Conservation (phyloP, 176 grass and related monocot species). For the Musa itinerans region DNA sequence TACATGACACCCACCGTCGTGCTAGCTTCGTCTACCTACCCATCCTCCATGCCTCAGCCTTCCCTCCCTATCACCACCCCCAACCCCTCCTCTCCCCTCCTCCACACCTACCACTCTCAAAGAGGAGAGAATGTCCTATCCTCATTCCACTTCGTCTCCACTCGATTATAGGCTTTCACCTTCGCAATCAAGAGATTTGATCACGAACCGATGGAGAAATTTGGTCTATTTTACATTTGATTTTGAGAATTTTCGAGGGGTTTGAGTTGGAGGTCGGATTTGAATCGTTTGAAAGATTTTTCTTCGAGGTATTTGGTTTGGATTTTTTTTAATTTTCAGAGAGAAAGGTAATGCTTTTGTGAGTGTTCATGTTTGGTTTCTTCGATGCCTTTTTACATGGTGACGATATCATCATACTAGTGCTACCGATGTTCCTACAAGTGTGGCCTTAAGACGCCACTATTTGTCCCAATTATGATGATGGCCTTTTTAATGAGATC, state of each 20-base stretch:
- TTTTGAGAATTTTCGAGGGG: neutral
- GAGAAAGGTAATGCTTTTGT: neutral
- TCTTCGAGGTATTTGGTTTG: neutral
- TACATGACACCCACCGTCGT: too few relatives aligned
- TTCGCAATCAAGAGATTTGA: neutral
- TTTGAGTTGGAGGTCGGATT: neutral
- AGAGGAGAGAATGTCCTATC: neutral
- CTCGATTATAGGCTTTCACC: too few relatives aligned
- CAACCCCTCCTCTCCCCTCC: too few relatives aligned
- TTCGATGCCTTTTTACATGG: neutral
- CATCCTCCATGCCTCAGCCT: too few relatives aligned
- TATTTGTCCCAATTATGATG: constrained; percentile 33
- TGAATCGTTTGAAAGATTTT: neutral
- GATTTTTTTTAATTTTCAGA: neutral
- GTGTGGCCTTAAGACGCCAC: constrained; percentile 9
- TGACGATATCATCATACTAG: constrained; percentile 35
- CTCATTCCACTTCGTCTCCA: too few relatives aligned
- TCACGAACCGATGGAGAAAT: neutral
- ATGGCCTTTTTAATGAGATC: constrained; percentile 51
- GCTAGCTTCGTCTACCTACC: too few relatives aligned
- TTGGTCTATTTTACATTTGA: neutral
- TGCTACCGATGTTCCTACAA: constrained; percentile 50
- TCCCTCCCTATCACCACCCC: too few relatives aligned
- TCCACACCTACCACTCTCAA: too few relatives aligned
- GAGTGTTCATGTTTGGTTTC: neutral